Evolutionary conservation across 805 yeast species (phyloP), one percentile per base, ranked within the genome.

Genomic region (Saturnispora besseyi): DNA sequence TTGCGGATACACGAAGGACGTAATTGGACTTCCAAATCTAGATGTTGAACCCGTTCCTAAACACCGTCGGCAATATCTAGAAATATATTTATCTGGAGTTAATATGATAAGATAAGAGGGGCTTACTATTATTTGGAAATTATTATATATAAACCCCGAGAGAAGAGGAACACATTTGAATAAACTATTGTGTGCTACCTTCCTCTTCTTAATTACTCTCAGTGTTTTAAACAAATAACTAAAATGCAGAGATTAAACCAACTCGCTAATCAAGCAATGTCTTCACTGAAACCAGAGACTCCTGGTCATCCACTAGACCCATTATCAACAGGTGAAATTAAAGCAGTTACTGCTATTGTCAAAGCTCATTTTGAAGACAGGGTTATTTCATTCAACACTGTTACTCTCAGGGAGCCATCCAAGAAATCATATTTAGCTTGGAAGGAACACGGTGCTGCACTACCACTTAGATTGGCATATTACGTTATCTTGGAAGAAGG

Each of bases 261-360:
- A 69, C 72, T 81, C 51, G 82, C 84, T 42, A 62, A 72, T 38
- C 87, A 81, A 63, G 71, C 84, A 41, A 74, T 80, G 15, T 78
- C 83, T 38, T 70, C 82, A 36, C 64, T 66, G 48, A 67, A 72
- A 33, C 82, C 83, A 44, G 68, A 80, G 46, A 62, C 71, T 3
- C 82, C 85, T 52, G 69, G 69, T 13, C 85, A 82, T 65, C 87
- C 87, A 13, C 70, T 83, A 62, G 90, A 84, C 68, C 91, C 90
- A 10, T 75, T 84, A 55, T 67, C 82, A 44, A 73, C 77, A 26
- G 75, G 62, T 48, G 91, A 84, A 68, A 80, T 84, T 62, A 71
- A 73, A 58, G 72, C 77, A 12, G 81, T 76, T 28, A 72, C 84
- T n/a, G 61, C 65, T 37, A 63, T 79, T 44, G 70, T 84, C 52